Base-by-base conservation (phyloP, 148 eudicot species). In the Rhododendron simsii region DNA sequence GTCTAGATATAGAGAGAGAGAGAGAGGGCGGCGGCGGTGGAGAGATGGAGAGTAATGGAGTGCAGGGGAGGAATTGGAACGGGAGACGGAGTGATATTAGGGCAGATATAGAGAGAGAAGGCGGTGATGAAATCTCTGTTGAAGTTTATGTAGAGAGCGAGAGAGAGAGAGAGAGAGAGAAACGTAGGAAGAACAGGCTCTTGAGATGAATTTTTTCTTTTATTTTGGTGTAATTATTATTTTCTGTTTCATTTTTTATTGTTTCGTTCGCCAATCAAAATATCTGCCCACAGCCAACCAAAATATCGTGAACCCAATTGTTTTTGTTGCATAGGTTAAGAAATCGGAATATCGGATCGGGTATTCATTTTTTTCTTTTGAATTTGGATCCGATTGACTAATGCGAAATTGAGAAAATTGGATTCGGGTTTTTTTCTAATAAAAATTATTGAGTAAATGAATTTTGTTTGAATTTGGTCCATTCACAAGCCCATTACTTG, bases 51-150 rank as follows among this genome's bases (percentile, higher is more conserved):
- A 33, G 61, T 7, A 30, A 57, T 71, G 85, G 79, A 28, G 85
- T 71, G 45, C 5, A 33, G 85, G 50, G 80, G 85, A 84, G 80
- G 76, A 20, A 44, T 16, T n/a, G 23, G 44, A 35, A 15, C 10
- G 78, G 57, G 78, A 83, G 10, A 83, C 33, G 78, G 79, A 84
- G 47, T 84, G 80, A 71, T 71, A 71, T 84, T 71, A 84, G 85
- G 80, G 85, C 85, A 84, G 80, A 71, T 83, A 73, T 21, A 84
- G 45, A 73, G 79, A 84, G 78, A 83, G 59, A 18, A 23, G 14
- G 85, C 14, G 79, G 26, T 2, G 78, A 21, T 4, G 51, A 26
- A 84, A 37, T 48, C 74, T 23, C 65, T 71, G 79, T 84, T 50
- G 35, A 28, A 67, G 35, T 12, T 12, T 76, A 1, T 16, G 51